Evolutionary conservation across 257 asterid species (phyloP).

Genomic region (Solanum virginianum): DNA sequence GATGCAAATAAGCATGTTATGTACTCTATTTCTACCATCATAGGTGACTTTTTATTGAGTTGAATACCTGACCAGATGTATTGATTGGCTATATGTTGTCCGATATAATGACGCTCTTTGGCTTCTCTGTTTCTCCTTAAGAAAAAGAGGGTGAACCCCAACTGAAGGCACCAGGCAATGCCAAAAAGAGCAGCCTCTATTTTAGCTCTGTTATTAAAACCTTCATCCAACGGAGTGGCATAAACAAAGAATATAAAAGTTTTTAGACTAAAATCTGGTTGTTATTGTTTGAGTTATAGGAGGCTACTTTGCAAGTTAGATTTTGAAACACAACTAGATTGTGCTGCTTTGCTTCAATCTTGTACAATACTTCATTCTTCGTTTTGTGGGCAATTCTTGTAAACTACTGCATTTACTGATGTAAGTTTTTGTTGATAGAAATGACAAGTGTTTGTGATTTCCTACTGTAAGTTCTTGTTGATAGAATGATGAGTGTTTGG

Average conservation of each 20-base stretch:
- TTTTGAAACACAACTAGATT: background rate
- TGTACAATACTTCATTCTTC: background rate
- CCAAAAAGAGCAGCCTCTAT: too few species aligned
- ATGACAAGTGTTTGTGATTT: background rate
- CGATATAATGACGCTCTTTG: too few species aligned
- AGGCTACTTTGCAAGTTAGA: background rate
- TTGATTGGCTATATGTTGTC: too few species aligned
- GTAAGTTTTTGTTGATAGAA: background rate
- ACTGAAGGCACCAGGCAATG: too few species aligned
- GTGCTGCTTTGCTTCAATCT: background rate
- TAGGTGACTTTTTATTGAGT: background rate
- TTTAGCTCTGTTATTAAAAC: too few species aligned
- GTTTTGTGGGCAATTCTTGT: background rate
- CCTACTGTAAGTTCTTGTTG: background rate
- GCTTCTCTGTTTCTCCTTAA: too few species aligned
- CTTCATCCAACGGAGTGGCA: too few species aligned
- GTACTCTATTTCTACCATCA: background rate
- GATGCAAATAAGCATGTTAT: slow-evolving; percentile 2
- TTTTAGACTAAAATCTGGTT: background rate
- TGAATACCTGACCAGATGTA: background rate
- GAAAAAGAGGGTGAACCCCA: too few species aligned
- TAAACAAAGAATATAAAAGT: too few species aligned
- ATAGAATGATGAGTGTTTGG: too few species aligned
- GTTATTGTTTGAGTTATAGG: background rate
- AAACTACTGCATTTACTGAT: background rate